Base-by-base conservation (phyloP, 2,329 filamentous ascomycete genomes). In the Epichloe festucae region DNA sequence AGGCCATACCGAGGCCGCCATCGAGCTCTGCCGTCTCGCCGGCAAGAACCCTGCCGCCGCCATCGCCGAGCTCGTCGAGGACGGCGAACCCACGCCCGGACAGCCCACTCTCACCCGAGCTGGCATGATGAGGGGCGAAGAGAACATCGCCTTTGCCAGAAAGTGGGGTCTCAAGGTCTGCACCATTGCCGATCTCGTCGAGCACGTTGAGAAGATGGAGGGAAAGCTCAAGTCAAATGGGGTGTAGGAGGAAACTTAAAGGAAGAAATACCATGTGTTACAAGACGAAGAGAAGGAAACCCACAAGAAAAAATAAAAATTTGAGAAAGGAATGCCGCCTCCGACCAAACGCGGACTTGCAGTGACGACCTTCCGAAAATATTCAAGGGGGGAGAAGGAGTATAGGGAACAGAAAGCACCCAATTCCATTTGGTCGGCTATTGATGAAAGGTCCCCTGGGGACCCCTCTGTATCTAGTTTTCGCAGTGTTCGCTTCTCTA, bases 61-160 rank as follows among this genome's bases (percentile, higher is more conserved):
- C 23, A 97, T 97, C 63, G 88, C 86, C 60, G 93, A 98, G 73
- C 71, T 98, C 55, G 89, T 98, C 44, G 87, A 90, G 57, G 89
- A 94, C 59, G 90, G 90, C 1, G 79, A 80, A 56, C 79, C 82
- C 66, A 77, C 89, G 3, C 71, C 74, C 12, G 89, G 89, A 0
- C 75, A 76, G 62, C 77, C 88, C 1, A 72, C 86, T 62, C 73
- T 82, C 58, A 66, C 67, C 11, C 82, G 78, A 19, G 79, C 83
- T n/a, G 88, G 85, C 27, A 98, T 98, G 93, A 84, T 97, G 82
- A 74, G 89, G 59, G 81, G 89, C 56, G 89, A 95, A 71, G 87
- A 81, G 39, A 96, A 90, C 70, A 73, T 98, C 63, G 78, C 75
- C 48, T 98, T 98, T 76, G 93, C 89, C 31, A 81, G 82, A 68